Percentiles rank a stretch among this genome's conserved stretches.
phyloP scores from a whole-genome alignment of 2,329 filamentous ascomycete genomes.

The Phaeosphaeria sp. region DNA sequence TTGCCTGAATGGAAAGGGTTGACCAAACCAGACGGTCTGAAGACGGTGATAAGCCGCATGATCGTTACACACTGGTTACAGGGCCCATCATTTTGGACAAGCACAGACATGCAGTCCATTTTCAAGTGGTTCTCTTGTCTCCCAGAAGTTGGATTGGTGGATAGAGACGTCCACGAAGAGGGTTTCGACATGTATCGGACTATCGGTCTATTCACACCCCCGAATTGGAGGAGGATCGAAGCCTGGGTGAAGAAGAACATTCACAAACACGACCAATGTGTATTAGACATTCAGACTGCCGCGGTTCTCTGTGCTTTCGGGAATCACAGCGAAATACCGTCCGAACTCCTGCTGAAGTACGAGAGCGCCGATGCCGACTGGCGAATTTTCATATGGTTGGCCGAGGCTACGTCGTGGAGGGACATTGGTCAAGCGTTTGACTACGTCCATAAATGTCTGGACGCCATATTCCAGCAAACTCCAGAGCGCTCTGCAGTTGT shows the following conservation, averaged over 20 bases:
- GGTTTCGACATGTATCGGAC: neutral
- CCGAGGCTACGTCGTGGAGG: neutral
- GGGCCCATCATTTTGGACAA: neutral
- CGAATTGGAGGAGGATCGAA: neutral
- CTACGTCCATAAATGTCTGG: neutral
- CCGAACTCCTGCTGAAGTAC: neutral
- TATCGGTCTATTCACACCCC: neutral
- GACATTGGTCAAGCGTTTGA: neutral
- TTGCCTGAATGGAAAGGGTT: neutral
- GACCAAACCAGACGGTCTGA: neutral
- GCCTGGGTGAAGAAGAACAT: neutral
- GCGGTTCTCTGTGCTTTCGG: neutral
- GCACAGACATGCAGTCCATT: neutral
- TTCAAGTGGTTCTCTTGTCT: neutral
- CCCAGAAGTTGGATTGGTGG: neutral
- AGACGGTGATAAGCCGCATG: neutral
- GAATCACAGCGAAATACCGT: neutral
- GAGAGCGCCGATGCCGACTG: neutral
- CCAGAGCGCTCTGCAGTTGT: neutral
- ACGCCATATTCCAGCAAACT: neutral
- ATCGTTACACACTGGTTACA: neutral
- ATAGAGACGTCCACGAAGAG: neutral
- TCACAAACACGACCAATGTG: neutral
- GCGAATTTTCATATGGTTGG: neutral
- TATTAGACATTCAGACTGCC: neutral